Base-by-base conservation (phyloP, 192 early-diverging fungal genomes). In the Coemansia sp. region DNA sequence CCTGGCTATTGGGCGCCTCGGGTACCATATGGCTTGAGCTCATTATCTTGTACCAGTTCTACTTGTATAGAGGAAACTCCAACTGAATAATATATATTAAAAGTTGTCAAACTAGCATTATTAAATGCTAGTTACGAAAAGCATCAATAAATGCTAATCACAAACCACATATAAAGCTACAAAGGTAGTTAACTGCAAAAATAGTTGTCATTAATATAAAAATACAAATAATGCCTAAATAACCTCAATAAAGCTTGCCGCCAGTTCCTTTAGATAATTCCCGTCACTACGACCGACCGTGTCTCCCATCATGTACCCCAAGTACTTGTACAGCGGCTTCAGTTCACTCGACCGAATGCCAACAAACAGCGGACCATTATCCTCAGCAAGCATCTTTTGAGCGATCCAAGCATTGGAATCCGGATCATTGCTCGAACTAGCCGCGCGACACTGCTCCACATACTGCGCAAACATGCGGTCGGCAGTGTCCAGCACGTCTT, bases 1-100 rank as follows among this genome's bases (percentile, higher is more conserved):
- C 79, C 5, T 94, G 92, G 92, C 78, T 91, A 60, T 38, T 90
- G 34, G 92, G 92, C 11, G 87, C 85, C 28, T 72, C 82, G 6
- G 84, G 86, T 19, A 91, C 90, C 1, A 62, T 93, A 48, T 40
- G 86, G 49, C 88, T 91, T 64, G 92, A 93, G 58, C 86, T 90
- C 49, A 83, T 82, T 15, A 85, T 91, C 25, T 87, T 89, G 65
- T 75, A 84, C 55, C 88, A 89, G 52, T 89, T 89, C 37, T 83
- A 85, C 51, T 57, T 84, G 6, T 89, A 89, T n/a, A 44, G 40
- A 44, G 40, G 14, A 44, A 44, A 44, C 40, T 15, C 40, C 3
- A 12, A 44, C 5, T 44, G 15, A 44, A n/a, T 44, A 15, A 4
- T 44, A 44, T n/a, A 40, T 6, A 12, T 6, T 14, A 40, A 40